Evolutionary conservation across 306 rosid genomes (phyloP).

Genomic region (Canavalia gladiata): DNA sequence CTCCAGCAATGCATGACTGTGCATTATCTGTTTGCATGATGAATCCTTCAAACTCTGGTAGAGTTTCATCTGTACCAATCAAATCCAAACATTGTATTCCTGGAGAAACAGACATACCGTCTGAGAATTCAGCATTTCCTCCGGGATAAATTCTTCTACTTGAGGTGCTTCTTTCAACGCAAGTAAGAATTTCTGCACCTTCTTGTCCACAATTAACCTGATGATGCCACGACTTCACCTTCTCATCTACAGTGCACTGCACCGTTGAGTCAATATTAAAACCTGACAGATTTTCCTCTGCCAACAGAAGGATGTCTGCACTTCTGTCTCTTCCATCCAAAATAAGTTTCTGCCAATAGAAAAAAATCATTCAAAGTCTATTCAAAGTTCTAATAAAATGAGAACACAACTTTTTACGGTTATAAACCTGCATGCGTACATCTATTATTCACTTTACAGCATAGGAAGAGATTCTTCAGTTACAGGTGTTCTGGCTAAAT

Average conservation of each 20-base stretch:
- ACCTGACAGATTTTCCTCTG: slow-evolving; percentile 38
- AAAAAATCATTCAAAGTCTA: slow-evolving; percentile 44
- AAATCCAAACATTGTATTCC: slow-evolving; percentile 52
- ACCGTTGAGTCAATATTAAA: slow-evolving; percentile 41
- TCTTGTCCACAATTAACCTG: slow-evolving; percentile 45
- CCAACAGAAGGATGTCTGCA: slow-evolving; percentile 46
- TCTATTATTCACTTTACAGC: not conserved
- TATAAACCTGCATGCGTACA: slow-evolving; percentile 23
- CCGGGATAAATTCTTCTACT: slow-evolving; percentile 49
- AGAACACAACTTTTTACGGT: slow-evolving; percentile 17
- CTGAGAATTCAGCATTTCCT: slow-evolving; percentile 50
- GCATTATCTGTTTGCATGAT: slow-evolving; percentile 66
- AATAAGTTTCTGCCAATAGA: slow-evolving; percentile 53
- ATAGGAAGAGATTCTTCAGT: slow-evolving; percentile 18
- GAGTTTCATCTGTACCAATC: slow-evolving; percentile 55
- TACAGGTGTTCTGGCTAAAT: slow-evolving; percentile 23
- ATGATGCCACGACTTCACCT: slow-evolving; percentile 38
- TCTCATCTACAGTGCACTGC: slow-evolving; percentile 50
- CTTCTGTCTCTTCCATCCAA: slow-evolving; percentile 51
- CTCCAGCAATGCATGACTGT: slow-evolving; percentile 56
- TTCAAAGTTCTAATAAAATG: slow-evolving; percentile 31
- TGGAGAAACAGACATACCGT: slow-evolving; percentile 55
- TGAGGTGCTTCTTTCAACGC: slow-evolving; percentile 52
- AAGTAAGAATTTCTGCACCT: slow-evolving; percentile 48
- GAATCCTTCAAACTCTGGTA: slow-evolving; percentile 83